Conservation (phyloP, 495 filamentous ascomycete genomes). For the Hyaloscypha variabilis region DNA sequence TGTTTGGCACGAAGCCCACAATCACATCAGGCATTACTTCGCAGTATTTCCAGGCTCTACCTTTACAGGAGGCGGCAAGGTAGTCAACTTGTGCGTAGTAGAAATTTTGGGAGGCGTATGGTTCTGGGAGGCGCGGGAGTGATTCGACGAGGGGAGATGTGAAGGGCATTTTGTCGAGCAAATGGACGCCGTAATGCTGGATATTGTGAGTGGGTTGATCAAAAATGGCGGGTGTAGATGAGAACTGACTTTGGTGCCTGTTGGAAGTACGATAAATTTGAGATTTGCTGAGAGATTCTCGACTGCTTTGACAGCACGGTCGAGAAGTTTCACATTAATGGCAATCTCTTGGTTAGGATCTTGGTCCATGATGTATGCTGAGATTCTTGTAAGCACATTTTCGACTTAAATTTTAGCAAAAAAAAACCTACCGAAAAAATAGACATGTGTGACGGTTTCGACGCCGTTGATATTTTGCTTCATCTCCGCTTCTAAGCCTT, state of each 20-base stretch:
- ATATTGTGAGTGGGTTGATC: no score
- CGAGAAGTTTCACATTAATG: no score
- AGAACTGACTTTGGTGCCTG: constrained; percentile 38
- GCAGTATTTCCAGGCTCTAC: constrained; percentile 43
- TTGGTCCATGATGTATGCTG: constrained; percentile 36
- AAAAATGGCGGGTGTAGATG: no score
- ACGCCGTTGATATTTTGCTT: constrained; percentile 4
- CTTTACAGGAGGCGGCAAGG: constrained; percentile 32
- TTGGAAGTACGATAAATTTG: constrained; percentile 43
- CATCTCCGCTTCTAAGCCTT: constrained; percentile 31
- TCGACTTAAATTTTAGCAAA: background rate
- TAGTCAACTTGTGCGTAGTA: constrained; percentile 40
- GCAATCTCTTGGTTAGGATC: constrained; percentile 38
- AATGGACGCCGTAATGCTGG: constrained; percentile 20
- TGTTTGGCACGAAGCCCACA: constrained; percentile 45
- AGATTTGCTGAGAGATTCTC: constrained; percentile 33
- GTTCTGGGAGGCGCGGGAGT: constrained; percentile 38
- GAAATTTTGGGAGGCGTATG: constrained; percentile 37
- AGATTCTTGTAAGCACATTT: no score
- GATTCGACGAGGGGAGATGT: constrained; percentile 38
- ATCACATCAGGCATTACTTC: constrained; percentile 49
- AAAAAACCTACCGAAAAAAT: constrained; percentile 33
- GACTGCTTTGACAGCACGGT: constrained; percentile 15
- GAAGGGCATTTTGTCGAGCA: constrained; percentile 36
- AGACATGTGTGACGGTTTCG: constrained; percentile 41